Evolutionary conservation across 805 yeast genomes (phyloP).

Genomic region (Zygosaccharomyces bailii): DNA sequence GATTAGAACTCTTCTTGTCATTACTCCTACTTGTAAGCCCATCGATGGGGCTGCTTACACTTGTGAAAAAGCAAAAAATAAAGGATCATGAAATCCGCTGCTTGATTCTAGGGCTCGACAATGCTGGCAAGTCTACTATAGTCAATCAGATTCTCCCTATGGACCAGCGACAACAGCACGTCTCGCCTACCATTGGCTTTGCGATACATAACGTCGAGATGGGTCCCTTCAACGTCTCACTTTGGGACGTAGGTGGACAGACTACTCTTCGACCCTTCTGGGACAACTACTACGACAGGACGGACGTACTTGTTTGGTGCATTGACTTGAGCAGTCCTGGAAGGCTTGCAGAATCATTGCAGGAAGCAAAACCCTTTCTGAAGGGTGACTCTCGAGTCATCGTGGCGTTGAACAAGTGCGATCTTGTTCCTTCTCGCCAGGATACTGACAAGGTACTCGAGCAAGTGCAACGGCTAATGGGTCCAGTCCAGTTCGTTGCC

Average conservation of each 20-base stretch:
- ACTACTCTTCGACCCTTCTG: constrained; percentile 78
- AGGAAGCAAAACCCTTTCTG: constrained; percentile 60
- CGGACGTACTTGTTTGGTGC: constrained; percentile 82
- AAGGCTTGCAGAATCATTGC: constrained; percentile 60
- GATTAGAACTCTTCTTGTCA: neutral
- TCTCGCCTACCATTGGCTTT: constrained; percentile 90
- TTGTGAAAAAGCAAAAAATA: constrained; percentile 75
- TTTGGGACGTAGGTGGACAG: constrained; percentile 96
- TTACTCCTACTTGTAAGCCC: neutral
- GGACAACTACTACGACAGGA: constrained; percentile 86
- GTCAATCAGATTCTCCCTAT: constrained; percentile 51
- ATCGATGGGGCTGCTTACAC: constrained; percentile 76
- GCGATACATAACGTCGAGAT: constrained; percentile 56
- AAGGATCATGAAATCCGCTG: constrained; percentile 77
- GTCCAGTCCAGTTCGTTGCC: constrained; percentile 1
- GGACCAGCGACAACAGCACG: constrained; percentile 43
- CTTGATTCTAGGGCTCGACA: constrained; percentile 79
- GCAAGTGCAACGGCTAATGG: constrained; percentile 1
- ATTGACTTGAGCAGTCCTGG: constrained; percentile 60
- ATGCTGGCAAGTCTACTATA: constrained; percentile 87
- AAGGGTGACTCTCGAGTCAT: constrained; percentile 57
- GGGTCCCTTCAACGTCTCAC: constrained; percentile 39
- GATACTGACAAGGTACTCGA: constrained; percentile 5
- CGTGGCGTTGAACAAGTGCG: constrained; percentile 72
- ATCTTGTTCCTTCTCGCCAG: constrained; percentile 39